Percentiles rank a stretch among this genome's conserved stretches.
phyloP scores from a whole-genome alignment of 305 asterid genomes.

The Salvia sclarea region DNA sequence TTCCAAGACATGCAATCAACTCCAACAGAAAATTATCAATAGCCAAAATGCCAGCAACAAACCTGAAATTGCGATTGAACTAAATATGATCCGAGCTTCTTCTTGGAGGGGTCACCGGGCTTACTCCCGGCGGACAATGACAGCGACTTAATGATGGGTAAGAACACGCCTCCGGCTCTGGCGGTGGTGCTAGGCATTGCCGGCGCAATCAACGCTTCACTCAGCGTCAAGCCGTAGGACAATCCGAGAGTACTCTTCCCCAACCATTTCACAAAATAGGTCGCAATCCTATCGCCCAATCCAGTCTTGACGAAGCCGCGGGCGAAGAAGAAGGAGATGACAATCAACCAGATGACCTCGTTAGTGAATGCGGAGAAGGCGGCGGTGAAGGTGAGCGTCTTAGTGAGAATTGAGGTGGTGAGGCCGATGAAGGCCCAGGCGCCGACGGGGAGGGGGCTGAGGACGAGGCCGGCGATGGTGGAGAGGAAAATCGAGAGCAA shows the following conservation, averaged over 20 bases:
- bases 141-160: conserved; percentile 86
- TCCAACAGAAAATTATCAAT: conserved; percentile 7
- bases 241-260: conserved; percentile 92
- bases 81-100: conserved; percentile 81
- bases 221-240: conserved; percentile 86
- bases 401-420: conserved; percentile 68
- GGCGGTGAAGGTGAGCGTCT: conserved; percentile 60
- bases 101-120: conserved; percentile 73
- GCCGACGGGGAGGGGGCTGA: conserved; percentile 89
- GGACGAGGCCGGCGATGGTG: conserved; percentile 87
- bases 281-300: conserved; percentile 84
- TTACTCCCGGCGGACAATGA: conserved; percentile 84
- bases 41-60: conserved; percentile 17
- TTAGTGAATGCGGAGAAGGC: conserved; percentile 89
- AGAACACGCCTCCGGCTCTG: conserved; percentile 91
- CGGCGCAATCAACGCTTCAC: conserved; percentile 96
- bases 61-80: conserved; percentile 96
- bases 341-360: conserved; percentile 91
- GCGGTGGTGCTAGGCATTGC: conserved; percentile 99
- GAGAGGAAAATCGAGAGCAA: conserved; percentile 82
- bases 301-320: conserved; percentile 94
- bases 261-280: conserved; percentile 86
- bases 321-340: conserved; percentile 89
- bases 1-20: background rate
- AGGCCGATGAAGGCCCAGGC: conserved; percentile 94